Evolutionary conservation across 1,284 basidiomycete genomes (phyloP), one percentile per base, ranked within the genome.

Genomic region (Ganoderma meredithae): DNA sequence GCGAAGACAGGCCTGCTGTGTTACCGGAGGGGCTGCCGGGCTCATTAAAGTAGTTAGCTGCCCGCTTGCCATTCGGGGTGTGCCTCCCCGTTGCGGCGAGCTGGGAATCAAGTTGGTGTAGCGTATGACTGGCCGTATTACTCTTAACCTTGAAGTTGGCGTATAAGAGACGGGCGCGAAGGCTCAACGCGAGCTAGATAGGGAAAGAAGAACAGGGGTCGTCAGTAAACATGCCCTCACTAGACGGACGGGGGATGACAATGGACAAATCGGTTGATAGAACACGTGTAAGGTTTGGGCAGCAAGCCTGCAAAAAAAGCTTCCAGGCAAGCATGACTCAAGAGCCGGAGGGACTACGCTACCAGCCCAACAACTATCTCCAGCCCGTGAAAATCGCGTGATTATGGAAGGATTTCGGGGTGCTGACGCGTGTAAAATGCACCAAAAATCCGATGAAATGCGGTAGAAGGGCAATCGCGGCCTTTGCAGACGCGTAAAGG

Each of bases 131-230:
- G 10, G 88, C 81, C 63, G 92, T 80, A 76, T 93, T 91, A 76
- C 92, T 86, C 36, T 84, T 85, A 8, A 92, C 91, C 81, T 94
- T 94, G 85, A 90, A 94, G 2, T 90, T 90, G 41, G 93, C 92
- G 79, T 93, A 92, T 0, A 91, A 86, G 61, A 94, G 86, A 70
- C 92, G 89, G 73, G 91, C 85, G 71, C 93, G 88, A 64, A 94
- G 84, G 66, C 86, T 88, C 77, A 91, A 90, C 75, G 92, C 92
- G 53, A 94, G 87, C 92, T 94, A 76, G 40, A 60, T 60, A 64
- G 74, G 67, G 69, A 67, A 53, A 63, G 64, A 80, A 73, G 71
- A 78, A 80, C 76, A 82, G 83, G 81, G 81, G 81, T 78, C 71
- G 80, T 78, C 68, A 81, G 81, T 25, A 5, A 60, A 40, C 22